Evolutionary conservation across 2,329 filamentous ascomycete genomes (phyloP).

Genomic region (Penicillium sp.): DNA sequence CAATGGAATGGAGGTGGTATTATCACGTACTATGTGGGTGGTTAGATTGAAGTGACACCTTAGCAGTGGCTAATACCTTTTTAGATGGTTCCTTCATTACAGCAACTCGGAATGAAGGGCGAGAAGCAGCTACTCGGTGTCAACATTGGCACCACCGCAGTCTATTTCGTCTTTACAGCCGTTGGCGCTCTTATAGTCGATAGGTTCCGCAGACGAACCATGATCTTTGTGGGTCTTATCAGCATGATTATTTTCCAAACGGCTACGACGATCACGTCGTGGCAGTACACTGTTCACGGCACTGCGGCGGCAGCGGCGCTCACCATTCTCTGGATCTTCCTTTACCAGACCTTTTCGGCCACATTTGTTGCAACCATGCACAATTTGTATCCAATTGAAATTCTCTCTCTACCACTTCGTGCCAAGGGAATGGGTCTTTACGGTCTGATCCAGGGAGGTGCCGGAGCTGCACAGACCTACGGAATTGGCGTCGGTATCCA

Average conservation of each 20-base stretch:
- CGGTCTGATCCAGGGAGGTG: constrained; percentile 47
- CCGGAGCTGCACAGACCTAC: constrained; percentile 47
- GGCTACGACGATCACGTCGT: constrained; percentile 50
- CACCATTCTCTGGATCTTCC: constrained; percentile 51
- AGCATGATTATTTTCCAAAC: constrained; percentile 49
- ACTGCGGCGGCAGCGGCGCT: constrained; percentile 40
- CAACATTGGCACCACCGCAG: constrained; percentile 46
- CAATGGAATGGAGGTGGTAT: constrained; percentile 52
- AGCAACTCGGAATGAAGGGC: constrained; percentile 45
- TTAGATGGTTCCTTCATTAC: constrained; percentile 39
- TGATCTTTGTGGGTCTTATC: constrained; percentile 48
- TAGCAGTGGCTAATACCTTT: not conserved
- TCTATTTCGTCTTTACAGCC: constrained; percentile 50
- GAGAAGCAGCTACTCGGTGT: constrained; percentile 45
- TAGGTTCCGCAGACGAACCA: constrained; percentile 44
- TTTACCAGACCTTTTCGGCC: constrained; percentile 51
- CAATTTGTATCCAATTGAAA: constrained; percentile 49
- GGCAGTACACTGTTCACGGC: constrained; percentile 42
- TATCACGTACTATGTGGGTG: constrained; percentile 44
- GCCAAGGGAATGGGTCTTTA: constrained; percentile 51
- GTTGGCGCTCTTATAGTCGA: constrained; percentile 48
- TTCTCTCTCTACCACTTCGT: constrained; percentile 46
- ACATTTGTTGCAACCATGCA: constrained; percentile 51
- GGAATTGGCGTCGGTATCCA: constrained; percentile 51
- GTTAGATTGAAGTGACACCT: not conserved